Evolutionary conservation across 345 rosid species (phyloP), one percentile per base, ranked within the genome.

Genomic region (Nephelium lappaceum): DNA sequence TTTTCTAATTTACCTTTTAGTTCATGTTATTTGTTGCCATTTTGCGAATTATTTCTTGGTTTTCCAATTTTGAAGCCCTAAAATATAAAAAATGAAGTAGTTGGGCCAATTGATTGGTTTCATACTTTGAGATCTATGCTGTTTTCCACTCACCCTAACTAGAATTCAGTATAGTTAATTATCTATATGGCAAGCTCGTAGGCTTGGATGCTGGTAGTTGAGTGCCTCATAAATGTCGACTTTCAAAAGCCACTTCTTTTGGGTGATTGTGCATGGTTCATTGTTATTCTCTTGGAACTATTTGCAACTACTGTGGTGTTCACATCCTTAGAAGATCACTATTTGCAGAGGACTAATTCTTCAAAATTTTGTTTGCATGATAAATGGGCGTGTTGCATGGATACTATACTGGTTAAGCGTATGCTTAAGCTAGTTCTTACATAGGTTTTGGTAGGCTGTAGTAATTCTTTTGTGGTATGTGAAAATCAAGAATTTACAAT

Each of bases 281-380:
- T 0, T 31, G 21, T 31, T 53, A 16, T 53, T 51, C 74, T 71
- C 8, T 15, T 53, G 43, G 36, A 18, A 19, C 25, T 53, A 6
- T 53, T 10, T 36, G 11, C 58, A 18, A 65, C 42, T 23, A 9
- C 10, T 71, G 43, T 53, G 39, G 25, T 71, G 18, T 42, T 18
- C 18, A 53, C 74, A 16, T 71, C 36, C 75, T 5, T 18, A n/a
- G 74, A 62, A 71, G 75, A 53, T 47, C 10, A 19, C 21, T 25
- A 11, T 31, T 53, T 71, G 42, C 25, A 18, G 21, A 24, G 66
- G 23, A 24, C 19, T 74, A 25, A 62, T 43, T 23, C 15, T 55
- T 11, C 6, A 38, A 15, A 57, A 21, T 38, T 55, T 57, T 36
- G 18, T 24, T 42, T 61, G 55, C 43, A 11, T 43, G 25, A 16